Base-by-base conservation (phyloP, 495 filamentous ascomycete species). In the Aspergillus asperescens region DNA sequence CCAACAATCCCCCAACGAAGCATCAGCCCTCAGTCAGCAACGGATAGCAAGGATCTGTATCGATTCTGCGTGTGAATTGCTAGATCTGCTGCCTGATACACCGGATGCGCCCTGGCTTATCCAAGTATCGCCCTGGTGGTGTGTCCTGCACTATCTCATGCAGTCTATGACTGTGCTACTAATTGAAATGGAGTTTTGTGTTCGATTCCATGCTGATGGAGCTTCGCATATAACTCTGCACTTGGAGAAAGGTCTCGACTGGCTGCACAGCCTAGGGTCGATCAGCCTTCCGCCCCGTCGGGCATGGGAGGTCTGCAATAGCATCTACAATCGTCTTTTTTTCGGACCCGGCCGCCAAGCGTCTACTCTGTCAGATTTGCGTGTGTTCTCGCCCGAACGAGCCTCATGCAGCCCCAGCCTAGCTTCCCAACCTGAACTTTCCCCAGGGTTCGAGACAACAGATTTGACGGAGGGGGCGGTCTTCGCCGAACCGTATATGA, bases 121-220 rank as follows among this genome's bases (percentile, higher is more conserved):
- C 48, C 56, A 64, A 10, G 61, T 72, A 5, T 62, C 69, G 1
- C 78, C 80, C 15, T 84, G 81, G 80, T 84, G 79, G 78, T 75
- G 68, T 46, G 59, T 77, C 3, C 58, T 84, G 3, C 81, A 84
- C 55, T 76, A 78, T 49, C 55, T 84, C 19, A 77, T 79, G 59
- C 78, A 82, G 61, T 75, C 79, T 5, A 65, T 71, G 1, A 71
- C 70, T 1, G 70, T 83, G 10, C 58, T 83, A 5, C 69, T 82
- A 62, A 67, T 78, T 5, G 78, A 82, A 44, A 47, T 47, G 44
- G 44, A 47, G 12, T 47, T 47, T 19, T 47, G 44, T 19, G 44
- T 47, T 1, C 28, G 44, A 5, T 47, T 47, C 29, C 44, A 47
- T 35, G 44, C 44, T 7, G 44, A 47, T 15, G 44, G 44, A 9